These are phyloP conservation scores for Russula vinacea DNA, from an alignment of 768 basidiomycete species.

Conservation along the genomic window DNA sequence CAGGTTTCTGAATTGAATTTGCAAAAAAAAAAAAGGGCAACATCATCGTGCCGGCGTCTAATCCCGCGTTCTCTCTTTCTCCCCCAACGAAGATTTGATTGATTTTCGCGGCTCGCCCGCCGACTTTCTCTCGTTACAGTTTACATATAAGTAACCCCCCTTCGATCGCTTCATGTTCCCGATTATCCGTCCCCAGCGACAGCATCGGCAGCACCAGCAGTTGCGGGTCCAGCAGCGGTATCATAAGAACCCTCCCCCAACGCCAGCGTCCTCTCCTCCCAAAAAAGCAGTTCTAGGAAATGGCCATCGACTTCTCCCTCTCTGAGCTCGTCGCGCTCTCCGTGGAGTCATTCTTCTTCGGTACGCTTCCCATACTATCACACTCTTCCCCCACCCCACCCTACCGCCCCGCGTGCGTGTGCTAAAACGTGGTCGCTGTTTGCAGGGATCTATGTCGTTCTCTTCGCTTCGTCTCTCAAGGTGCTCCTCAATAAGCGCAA, in stretches of 20 bases:
- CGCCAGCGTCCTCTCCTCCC: neutral
- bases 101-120: neutral
- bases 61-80: too few relatives aligned
- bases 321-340: conserved; percentile 26
- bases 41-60: too few relatives aligned
- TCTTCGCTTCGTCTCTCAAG: conserved; percentile 12
- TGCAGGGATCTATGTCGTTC: conserved; percentile 22
- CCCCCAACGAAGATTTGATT: neutral
- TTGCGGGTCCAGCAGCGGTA: neutral
- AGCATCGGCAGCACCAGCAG: neutral
- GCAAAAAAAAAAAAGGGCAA: too few relatives aligned
- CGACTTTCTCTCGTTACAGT: neutral
- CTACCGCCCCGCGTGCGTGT: neutral
- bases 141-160: neutral
- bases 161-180: neutral
- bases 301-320: conserved; percentile 26
- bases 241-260: neutral
- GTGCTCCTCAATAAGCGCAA: conserved; percentile 26
- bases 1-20: neutral
- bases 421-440: too few relatives aligned
- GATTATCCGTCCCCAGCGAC: neutral
- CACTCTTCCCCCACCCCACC: neutral
- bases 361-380: conserved; percentile 7
- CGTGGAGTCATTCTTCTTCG: conserved; percentile 25
- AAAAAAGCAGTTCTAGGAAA: neutral